Evolutionary conservation across 192 early-diverging fungal genomes (phyloP), one percentile per base, ranked within the genome.

Genomic region (Backusella tarrabulga): DNA sequence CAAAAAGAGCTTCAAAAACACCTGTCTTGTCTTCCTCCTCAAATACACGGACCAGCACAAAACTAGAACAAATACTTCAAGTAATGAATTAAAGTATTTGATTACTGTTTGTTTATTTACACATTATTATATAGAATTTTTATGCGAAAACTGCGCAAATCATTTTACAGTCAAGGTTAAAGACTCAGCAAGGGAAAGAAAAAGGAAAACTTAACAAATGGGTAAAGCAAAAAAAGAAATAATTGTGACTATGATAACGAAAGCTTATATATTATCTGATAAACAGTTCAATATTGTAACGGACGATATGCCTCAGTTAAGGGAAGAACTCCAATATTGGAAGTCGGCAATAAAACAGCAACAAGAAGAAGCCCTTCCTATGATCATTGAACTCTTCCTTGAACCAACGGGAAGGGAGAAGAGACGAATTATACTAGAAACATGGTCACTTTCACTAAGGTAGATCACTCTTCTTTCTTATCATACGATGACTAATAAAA

Each of bases 371-470:
- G 87, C 89, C 36, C 91, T 91, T 14, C 89, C 93, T 26, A 89
- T 97, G 86, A 83, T 92, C 23, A 91, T 97, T 60, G 94, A 96
- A 60, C 83, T 97, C 67, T 92, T 88, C 77, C 82, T 97, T 70
- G 96, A 97, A 75, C 85, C 93, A 1, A 90, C 93, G 1, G 80
- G 87, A 12, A 68, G 34, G 67, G 70, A 67, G 23, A 81, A 42
- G 79, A 75, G 52, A 70, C 73, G 79, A n/a, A 91, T 97, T 44
- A 86, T 96, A 70, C 81, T 97, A 38, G 96, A 97, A 80, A 88
- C 88, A 41, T 97, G 95, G 95, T 89, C 90, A 63, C 84, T 97
- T 75, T 88, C 90, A 21, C 85, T 94, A 66, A 89, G 86, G 94
- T 95, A 81, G 68, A 84, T 63, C 3, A 19, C 17, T 34, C n/a